Base-by-base conservation (phyloP, 345 rosid species). In the Boechera divaricarpa region DNA sequence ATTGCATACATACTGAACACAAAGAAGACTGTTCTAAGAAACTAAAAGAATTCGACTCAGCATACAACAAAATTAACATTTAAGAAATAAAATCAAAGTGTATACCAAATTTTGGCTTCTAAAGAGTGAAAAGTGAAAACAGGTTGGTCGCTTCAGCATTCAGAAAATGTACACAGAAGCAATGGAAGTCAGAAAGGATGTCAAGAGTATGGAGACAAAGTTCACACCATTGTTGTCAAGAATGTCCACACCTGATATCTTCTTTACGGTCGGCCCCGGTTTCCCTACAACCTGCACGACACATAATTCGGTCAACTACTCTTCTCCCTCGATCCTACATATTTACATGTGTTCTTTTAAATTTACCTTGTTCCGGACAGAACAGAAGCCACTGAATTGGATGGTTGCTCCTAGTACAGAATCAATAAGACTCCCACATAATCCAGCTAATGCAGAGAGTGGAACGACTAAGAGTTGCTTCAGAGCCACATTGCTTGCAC, bases 141-240 rank as follows among this genome's bases (percentile, higher is more conserved):
- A 47, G 28, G 16, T 55, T 16, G 35, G 32, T 38, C 26, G 15
- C 28, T 76, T 42, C 3, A 77, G 70, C 63, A 24, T 69, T 92
- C 85, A 92, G 87, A 92, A 92, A 76, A 95, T 83, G 85, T 83
- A 87, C 5, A 64, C 7, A 65, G 87, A 83, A 45, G 74, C 86
- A 68, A 87, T 21, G 11, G 92, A 83, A 73, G 99, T 95, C 67
- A 92, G 81, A 41, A 89, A 44, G 5, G 93, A 65, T 16, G 97
- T 95, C 80, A 83, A 61, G 48, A 90, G 73, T 64, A 90, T 65
- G 0, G 98, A 89, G 53, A 92, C 96, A 10, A 92, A 84, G 85
- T 95, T 92, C 74, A 95, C 99, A 1, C 85, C 86, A 73, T 95
- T 89, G 91, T 95, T 95, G 85, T 95, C 99, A 18, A 95, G 93